These are phyloP conservation scores for Ormosia emarginata DNA, from an alignment of 306 rosid genomes.

Conservation along the genomic window DNA sequence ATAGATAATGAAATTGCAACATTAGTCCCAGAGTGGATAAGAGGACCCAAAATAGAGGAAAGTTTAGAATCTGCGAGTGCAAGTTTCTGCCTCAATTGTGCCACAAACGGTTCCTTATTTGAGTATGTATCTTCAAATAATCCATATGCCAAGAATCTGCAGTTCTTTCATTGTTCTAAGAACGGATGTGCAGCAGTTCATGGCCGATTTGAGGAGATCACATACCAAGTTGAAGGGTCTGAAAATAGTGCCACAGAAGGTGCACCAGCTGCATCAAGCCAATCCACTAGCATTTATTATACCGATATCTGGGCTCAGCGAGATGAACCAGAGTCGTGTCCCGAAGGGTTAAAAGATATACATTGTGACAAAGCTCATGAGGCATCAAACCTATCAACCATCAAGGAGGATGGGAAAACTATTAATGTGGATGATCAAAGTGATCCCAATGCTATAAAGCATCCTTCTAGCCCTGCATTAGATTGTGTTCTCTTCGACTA, in stretches of 20 bases:
- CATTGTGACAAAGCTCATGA: constrained; percentile 36
- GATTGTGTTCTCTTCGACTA: constrained; percentile 35
- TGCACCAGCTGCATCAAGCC: constrained; percentile 40
- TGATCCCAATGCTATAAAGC: constrained; percentile 31
- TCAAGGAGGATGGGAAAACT: constrained; percentile 46
- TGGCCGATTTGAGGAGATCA: constrained; percentile 94
- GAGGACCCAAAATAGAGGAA: constrained; percentile 40
- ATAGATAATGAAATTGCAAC: constrained; percentile 69
- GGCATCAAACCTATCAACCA: constrained; percentile 27
- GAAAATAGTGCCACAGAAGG: constrained; percentile 43
- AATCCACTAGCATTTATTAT: constrained; percentile 45
- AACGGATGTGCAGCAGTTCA: constrained; percentile 68
- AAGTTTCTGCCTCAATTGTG: constrained; percentile 56
- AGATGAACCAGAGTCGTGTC: constrained; percentile 48
- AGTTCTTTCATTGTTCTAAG: constrained; percentile 74
- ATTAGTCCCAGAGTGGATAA: constrained; percentile 82
- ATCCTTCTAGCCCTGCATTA: constrained; percentile 23
- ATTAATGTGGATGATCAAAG: constrained; percentile 36
- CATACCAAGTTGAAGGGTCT: constrained; percentile 78
- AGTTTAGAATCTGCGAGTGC: constrained; percentile 34
- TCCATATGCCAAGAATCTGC: constrained; percentile 57
- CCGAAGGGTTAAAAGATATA: constrained; percentile 45
- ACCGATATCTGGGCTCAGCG: constrained; percentile 84
- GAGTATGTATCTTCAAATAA: constrained; percentile 54
- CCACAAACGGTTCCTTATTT: constrained; percentile 42